Base-by-base conservation (phyloP, 2,329 filamentous ascomycete genomes). In the Lithohypha guttulata region DNA sequence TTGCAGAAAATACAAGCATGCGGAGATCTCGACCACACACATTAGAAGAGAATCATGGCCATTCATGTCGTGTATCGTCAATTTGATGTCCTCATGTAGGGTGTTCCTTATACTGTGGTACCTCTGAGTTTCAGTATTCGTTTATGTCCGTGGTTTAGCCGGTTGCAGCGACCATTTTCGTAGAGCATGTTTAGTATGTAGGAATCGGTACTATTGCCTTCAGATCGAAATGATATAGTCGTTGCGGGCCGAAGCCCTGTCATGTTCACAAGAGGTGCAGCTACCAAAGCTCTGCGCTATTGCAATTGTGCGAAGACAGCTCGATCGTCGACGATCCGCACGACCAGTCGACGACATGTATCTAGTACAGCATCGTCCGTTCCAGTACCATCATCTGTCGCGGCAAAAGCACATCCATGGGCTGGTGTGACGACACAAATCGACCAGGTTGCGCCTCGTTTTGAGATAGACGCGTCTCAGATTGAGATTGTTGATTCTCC, bases 391-490 rank as follows among this genome's bases (percentile, higher is more conserved):
- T 26, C n/a, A n/a, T 31, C 35, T 8, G 34, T 29, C 13, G 32
- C 50, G 37, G 33, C 42, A 9, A 68, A 82, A 56, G 59, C 46
- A n/a, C 50, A 52, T 33, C 74, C 56, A 61, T 60, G 82, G 34
- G 75, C 71, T 11, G 66, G 68, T 10, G 69, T 83, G 39, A 79
- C 75, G 9, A 66, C 69, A 29, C 87, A 98, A 59, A 66, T 98
- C 44, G 91, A 98, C 59, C 81, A 73, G 51, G 76, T 96, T 48
- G 82, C 87, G 3, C 91, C 91, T n/a, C 80, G 83, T 30, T 94
- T 98, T 52, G 83, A 87, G 56, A 70, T 98, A 18, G 68, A 78
- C 18, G 84, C 85, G 2, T 83, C 84, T 4, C 77, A 89, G 42
- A 81, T 98, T 34, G 70, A 73, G 8, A 80, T 98, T 14, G 61